Evolutionary conservation across 768 basidiomycete genomes (phyloP).

Genomic region (Russula ochroleuca): DNA sequence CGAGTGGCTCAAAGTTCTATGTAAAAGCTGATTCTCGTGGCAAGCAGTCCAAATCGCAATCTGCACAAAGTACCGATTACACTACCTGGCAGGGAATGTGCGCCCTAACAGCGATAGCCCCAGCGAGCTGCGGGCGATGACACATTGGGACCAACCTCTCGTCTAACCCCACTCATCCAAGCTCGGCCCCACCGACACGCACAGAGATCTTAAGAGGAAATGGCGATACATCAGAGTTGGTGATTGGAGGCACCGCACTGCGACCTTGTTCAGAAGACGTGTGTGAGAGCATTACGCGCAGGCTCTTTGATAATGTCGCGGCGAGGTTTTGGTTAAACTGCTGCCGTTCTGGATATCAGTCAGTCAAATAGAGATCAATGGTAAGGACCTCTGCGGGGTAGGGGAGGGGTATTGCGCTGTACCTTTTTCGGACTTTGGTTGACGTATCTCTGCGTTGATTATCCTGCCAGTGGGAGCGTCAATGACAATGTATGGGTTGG

Average conservation of each 20-base stretch:
- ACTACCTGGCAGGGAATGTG: neutral
- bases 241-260: constrained; percentile 71
- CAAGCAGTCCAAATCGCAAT: neutral
- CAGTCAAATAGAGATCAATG: no score
- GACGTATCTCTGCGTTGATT: constrained; percentile 74
- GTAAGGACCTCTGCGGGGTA: no score
- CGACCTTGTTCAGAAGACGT: constrained; percentile 77
- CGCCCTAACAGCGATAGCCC: neutral
- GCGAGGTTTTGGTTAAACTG: constrained; percentile 57
- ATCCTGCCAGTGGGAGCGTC: constrained; percentile 46
- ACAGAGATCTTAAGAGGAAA: constrained; percentile 72
- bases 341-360: constrained; percentile 38
- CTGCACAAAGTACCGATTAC: neutral
- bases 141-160: no score
- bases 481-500: neutral
- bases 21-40: neutral
- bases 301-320: constrained; percentile 56
- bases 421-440: constrained; percentile 65
- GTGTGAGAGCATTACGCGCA: constrained; percentile 68
- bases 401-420: neutral
- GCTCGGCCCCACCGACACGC: constrained; percentile 61
- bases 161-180: constrained; percentile 37
- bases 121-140: neutral
- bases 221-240: constrained; percentile 67
- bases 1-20: neutral